Evolutionary conservation across 257 asterid species (phyloP).

Genomic region (Schizonepeta tenuifolia): DNA sequence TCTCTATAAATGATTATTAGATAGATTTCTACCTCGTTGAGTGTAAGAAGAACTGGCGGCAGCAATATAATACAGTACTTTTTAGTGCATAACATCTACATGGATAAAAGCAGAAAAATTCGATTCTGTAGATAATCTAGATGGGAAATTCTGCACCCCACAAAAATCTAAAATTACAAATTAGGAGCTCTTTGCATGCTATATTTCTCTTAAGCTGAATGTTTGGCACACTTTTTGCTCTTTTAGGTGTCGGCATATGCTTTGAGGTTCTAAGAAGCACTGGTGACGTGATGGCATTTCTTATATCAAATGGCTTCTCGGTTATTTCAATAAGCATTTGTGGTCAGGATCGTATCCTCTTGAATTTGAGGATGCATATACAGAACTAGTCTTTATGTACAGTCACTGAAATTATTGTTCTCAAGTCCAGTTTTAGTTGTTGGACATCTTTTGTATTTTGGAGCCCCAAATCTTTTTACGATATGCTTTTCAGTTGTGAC

Average conservation of each 20-base stretch:
- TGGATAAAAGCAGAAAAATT: too few relatives aligned
- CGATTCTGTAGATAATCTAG: too few relatives aligned
- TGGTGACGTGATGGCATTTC: neutral
- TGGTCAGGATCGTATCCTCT: conserved; percentile 16
- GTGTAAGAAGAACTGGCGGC: too few relatives aligned
- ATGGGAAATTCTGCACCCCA: neutral
- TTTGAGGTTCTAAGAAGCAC: conserved; percentile 13
- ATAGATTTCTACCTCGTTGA: too few relatives aligned
- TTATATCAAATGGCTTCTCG: conserved; percentile 20
- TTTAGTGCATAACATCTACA: too few relatives aligned
- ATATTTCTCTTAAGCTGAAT: conserved; percentile 13
- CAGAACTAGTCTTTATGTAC: conserved; percentile 21
- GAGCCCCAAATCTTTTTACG: neutral
- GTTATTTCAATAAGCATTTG: conserved; percentile 15
- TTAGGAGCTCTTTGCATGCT: conserved; percentile 15
- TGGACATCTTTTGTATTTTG: neutral
- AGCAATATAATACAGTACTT: too few relatives aligned
- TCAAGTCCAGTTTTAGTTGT: neutral
- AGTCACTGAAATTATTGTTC: neutral
- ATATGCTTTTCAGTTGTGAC: neutral
- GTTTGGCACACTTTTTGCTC: conserved; percentile 15
- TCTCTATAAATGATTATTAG: too few relatives aligned
- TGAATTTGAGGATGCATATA: conserved; percentile 8
- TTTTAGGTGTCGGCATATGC: conserved; percentile 20
- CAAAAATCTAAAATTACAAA: neutral